Conservation (phyloP, 345 rosid species). For the Chamaenerion angustifolium region DNA sequence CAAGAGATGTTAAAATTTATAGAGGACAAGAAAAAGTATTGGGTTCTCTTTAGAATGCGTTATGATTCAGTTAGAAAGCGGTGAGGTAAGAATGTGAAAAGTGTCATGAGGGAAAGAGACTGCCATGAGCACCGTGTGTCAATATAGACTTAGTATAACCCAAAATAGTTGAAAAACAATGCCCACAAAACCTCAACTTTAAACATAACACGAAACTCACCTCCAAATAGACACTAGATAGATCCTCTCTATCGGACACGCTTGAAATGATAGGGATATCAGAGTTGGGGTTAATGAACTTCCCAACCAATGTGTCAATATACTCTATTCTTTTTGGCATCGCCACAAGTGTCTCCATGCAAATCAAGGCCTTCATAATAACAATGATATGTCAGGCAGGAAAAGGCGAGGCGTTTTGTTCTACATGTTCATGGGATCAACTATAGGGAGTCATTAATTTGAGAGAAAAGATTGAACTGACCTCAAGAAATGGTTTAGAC, state of each 20-base stretch:
- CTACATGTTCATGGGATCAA: constrained; percentile 8
- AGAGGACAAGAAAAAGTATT: not conserved
- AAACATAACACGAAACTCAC: constrained; percentile 16
- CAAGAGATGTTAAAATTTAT: not conserved
- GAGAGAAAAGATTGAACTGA: constrained; percentile 1
- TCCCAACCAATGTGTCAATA: constrained; percentile 59
- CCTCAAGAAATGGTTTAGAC: constrained; percentile 73
- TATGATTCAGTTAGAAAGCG: not conserved
- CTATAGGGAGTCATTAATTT: not conserved
- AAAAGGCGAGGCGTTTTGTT: no score
- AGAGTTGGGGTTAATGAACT: constrained; percentile 40
- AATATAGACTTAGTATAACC: not conserved
- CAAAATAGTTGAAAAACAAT: not conserved
- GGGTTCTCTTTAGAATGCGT: not conserved
- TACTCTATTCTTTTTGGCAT: constrained; percentile 57
- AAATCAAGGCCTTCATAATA: constrained; percentile 42
- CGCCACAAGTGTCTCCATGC: constrained; percentile 59
- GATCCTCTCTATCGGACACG: constrained; percentile 69
- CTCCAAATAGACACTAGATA: constrained; percentile 82
- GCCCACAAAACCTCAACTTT: not conserved
- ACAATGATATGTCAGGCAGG: not conserved
- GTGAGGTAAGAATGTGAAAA: not conserved
- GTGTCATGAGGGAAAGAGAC: not conserved
- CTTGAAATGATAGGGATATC: constrained; percentile 35
- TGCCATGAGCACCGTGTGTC: no score